A percentile compares a stretch with the other conserved stretches of the same genome.
phyloP scores from a whole-genome alignment of 768 basidiomycete species.

The Ramaria rubella region DNA sequence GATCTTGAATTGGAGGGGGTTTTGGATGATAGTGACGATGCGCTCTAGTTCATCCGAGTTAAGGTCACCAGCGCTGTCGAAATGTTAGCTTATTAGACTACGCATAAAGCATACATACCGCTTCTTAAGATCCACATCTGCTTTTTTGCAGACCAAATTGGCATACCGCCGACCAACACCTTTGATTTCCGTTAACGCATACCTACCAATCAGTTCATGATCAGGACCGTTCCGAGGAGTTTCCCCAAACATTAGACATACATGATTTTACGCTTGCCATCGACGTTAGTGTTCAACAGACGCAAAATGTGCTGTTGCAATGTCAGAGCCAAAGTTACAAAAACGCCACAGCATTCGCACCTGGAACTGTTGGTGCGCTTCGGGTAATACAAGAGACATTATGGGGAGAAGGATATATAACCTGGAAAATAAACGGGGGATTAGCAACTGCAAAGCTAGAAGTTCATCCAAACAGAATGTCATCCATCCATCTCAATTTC shows the following conservation, averaged over 20 bases:
- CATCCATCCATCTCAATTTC: conserved; percentile 6
- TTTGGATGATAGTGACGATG: conserved; percentile 98
- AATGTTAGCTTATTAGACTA: background rate
- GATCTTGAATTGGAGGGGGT: conserved; percentile 99
- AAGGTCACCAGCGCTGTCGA: conserved; percentile 86
- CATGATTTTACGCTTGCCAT: conserved; percentile 99
- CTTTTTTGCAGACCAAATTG: conserved; percentile 99
- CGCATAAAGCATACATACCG: conserved; percentile 53
- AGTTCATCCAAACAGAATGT: conserved; percentile 1
- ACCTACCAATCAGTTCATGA: conserved; percentile 25
- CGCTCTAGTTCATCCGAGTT: conserved; percentile 99
- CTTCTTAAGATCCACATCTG: conserved; percentile 97
- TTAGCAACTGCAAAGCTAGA: background rate
- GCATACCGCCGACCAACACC: conserved; percentile 99
- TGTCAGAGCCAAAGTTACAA: conserved; percentile 7
- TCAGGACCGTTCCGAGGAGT: background rate
- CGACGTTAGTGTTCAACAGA: conserved; percentile 99
- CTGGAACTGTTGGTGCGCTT: conserved; percentile 93
- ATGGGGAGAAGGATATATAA: conserved; percentile 15
- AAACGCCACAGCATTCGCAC: conserved; percentile 31
- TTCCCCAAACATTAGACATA: background rate
- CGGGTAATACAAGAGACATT: conserved; percentile 98
- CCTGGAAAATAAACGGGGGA: background rate
- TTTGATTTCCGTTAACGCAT: conserved; percentile 99
- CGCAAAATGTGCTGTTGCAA: conserved; percentile 86